Evolutionary conservation across 2,329 filamentous ascomycete species (phyloP).

Genomic region (Fusarium sarcochroum): DNA sequence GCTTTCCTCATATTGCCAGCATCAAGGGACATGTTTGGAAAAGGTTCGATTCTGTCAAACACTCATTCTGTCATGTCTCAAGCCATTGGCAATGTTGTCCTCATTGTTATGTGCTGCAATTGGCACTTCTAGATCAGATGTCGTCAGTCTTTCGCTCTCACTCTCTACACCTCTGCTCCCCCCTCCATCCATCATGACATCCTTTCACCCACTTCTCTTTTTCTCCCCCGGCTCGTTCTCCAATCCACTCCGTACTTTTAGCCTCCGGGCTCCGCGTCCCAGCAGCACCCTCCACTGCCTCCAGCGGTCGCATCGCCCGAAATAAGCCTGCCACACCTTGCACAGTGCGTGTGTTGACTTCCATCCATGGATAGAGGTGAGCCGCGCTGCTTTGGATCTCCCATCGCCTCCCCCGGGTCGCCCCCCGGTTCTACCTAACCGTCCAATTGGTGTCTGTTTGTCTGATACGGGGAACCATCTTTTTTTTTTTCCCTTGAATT

Average conservation of each 20-base stretch:
- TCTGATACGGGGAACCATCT: conserved; percentile 26
- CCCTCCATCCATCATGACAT: conserved; percentile 43
- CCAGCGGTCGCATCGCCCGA: conserved; percentile 37
- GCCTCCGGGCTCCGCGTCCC: conserved; percentile 28
- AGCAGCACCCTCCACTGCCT: conserved; percentile 24
- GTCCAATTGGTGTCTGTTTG: conserved; percentile 41
- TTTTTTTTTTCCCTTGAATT: conserved; percentile 22
- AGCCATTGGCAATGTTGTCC: not conserved
- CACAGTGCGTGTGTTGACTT: conserved; percentile 24
- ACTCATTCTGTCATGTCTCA: not conserved
- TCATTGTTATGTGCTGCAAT: conserved; percentile 11
- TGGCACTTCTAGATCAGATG: conserved; percentile 24
- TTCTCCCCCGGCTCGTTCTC: conserved; percentile 34
- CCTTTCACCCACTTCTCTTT: conserved; percentile 42
- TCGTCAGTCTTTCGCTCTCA: conserved; percentile 28
- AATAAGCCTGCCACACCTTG: conserved; percentile 34
- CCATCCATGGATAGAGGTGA: conserved; percentile 23
- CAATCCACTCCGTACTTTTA: conserved; percentile 29
- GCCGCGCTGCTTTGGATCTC: conserved; percentile 40
- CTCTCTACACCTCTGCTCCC: conserved; percentile 6
- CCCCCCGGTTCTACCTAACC: conserved; percentile 35
- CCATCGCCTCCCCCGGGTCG: conserved; percentile 40
- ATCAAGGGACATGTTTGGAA: not conserved
- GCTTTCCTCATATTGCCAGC: conserved; percentile 14
- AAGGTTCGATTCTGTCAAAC: not conserved